Conservation (phyloP, 768 basidiomycete species). For the Boletus barrowsii region DNA sequence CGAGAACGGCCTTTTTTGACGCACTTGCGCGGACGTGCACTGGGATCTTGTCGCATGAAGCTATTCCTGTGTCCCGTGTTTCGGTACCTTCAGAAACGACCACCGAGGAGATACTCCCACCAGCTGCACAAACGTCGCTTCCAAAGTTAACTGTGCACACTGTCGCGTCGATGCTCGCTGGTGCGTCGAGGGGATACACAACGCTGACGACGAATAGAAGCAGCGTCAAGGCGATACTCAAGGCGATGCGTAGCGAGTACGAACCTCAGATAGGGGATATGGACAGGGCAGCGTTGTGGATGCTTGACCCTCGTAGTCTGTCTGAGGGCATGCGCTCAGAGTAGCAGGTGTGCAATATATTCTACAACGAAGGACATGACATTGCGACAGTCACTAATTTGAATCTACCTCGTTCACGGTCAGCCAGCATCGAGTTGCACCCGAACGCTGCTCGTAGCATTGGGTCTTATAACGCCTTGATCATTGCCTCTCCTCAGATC, state of each 20-base stretch:
- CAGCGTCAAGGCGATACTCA: conserved; percentile 71
- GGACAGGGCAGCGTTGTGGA: conserved; percentile 55
- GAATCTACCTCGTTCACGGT: too few relatives aligned
- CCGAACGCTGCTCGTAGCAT: too few relatives aligned
- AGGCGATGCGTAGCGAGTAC: conserved; percentile 49
- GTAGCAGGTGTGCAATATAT: neutral
- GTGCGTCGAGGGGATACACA: conserved; percentile 70
- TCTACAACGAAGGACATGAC: too few relatives aligned
- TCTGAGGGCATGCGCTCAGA: conserved; percentile 17
- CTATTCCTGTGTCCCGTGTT: neutral
- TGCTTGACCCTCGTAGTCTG: conserved; percentile 71
- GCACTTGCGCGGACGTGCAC: conserved; percentile 52
- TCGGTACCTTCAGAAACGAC: neutral
- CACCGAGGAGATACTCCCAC: conserved; percentile 40
- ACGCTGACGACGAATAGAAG: conserved; percentile 84
- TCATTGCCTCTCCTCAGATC: too few relatives aligned
- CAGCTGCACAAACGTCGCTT: conserved; percentile 52
- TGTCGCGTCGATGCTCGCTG: conserved; percentile 66
- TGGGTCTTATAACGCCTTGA: too few relatives aligned
- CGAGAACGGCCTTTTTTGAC: conserved; percentile 38
- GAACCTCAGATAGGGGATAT: conserved; percentile 15
- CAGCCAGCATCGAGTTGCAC: too few relatives aligned
- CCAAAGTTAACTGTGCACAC: conserved; percentile 74
- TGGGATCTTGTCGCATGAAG: conserved; percentile 50
- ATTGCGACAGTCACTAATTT: too few relatives aligned